phyloP scores from a whole-genome alignment of 768 basidiomycete species.

The Aureoboletus auriporus region DNA sequence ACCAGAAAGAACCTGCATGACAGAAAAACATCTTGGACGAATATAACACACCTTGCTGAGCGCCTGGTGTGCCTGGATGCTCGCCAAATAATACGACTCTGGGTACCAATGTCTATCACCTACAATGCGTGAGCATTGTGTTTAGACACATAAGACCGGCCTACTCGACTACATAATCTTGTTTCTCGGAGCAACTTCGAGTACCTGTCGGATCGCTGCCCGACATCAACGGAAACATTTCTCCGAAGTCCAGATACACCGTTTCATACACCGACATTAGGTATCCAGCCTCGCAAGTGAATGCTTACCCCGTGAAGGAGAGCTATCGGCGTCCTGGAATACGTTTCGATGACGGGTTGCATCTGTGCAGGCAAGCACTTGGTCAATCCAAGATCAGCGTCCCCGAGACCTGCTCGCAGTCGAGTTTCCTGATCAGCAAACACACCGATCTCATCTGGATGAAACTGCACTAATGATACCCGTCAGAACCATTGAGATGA shows the following conservation, averaged over 20 bases:
- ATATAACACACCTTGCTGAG: slow-evolving; percentile 65
- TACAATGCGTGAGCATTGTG: slow-evolving; percentile 1
- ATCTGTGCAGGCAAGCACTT: slow-evolving; percentile 61
- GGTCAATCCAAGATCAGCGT: slow-evolving; percentile 60
- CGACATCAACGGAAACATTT: slow-evolving; percentile 69
- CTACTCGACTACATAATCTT: slow-evolving; percentile 81
- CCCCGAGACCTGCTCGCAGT: slow-evolving; percentile 49
- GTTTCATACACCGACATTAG: slow-evolving; percentile 67
- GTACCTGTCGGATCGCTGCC: slow-evolving; percentile 53
- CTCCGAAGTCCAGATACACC: slow-evolving; percentile 77
- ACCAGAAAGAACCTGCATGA: slow-evolving; percentile 48
- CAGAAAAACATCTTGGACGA: too few species aligned
- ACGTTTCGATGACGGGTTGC: slow-evolving; percentile 64
- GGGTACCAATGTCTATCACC: slow-evolving; percentile 53
- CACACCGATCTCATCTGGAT: slow-evolving; percentile 43
- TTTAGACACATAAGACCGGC: slow-evolving; percentile 15
- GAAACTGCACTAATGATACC: slow-evolving; percentile 64
- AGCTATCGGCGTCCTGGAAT: slow-evolving; percentile 56
- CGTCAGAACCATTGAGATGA: too few species aligned
- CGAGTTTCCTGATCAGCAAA: neutral
- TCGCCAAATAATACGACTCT: slow-evolving; percentile 69
- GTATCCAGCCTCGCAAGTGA: slow-evolving; percentile 74
- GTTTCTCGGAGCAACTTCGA: slow-evolving; percentile 72
- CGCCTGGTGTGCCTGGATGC: slow-evolving; percentile 57
- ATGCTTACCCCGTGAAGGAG: slow-evolving; percentile 77